phyloP scores from a whole-genome alignment of 441 rosid genomes.

The Gossypium gossypioides region DNA sequence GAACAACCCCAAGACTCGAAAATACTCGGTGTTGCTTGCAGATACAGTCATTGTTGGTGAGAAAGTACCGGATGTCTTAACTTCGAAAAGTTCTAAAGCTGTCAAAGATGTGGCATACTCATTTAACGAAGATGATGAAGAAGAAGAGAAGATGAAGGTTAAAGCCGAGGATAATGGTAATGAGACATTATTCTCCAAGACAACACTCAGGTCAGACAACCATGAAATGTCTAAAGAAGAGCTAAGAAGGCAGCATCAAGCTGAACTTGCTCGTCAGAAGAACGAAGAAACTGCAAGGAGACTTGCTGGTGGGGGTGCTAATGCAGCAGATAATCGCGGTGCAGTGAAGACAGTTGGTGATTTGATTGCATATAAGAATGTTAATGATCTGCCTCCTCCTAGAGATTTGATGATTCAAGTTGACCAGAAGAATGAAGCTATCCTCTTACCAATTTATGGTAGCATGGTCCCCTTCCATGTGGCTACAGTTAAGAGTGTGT shows the following conservation, averaged over 20 bases:
- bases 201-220: constrained; percentile 73
- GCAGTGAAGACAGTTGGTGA: constrained; percentile 40
- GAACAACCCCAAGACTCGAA: constrained; percentile 44
- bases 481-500: constrained; percentile 41
- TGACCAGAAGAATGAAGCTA: constrained; percentile 64
- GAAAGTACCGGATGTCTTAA: constrained; percentile 43
- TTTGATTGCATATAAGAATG: constrained; percentile 68
- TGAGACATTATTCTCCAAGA: constrained; percentile 38
- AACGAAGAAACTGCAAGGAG: constrained; percentile 84
- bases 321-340: constrained; percentile 47
- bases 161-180: constrained; percentile 32
- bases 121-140: constrained; percentile 72
- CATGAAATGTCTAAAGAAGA: constrained; percentile 78
- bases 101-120: constrained; percentile 79
- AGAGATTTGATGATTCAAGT: constrained; percentile 60
- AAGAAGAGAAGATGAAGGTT: constrained; percentile 36
- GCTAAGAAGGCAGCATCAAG: constrained; percentile 85
- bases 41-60: constrained; percentile 70
- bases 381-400: constrained; percentile 65
- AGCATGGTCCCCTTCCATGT: constrained; percentile 63
- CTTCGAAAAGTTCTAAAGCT: constrained; percentile 58
- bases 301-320: constrained; percentile 63
- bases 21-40: constrained; percentile 57
- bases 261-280: constrained; percentile 84
- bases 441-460: constrained; percentile 43